Percentiles rank a stretch among this genome's conserved stretches.
Evolutionary conservation across 1,139 yeast species (phyloP).

Genomic region (Candida sp.): DNA sequence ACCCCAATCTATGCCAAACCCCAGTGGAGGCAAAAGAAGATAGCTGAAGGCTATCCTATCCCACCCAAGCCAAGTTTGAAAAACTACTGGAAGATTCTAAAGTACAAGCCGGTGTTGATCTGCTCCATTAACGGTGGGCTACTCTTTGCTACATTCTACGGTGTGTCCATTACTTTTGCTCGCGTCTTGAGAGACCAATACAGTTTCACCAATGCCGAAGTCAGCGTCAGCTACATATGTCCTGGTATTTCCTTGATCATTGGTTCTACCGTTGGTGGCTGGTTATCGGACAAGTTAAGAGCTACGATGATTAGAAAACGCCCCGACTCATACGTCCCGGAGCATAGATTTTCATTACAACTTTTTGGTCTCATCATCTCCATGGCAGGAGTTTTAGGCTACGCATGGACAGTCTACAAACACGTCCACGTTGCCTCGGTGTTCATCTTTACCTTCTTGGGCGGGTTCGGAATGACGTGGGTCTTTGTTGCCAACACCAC

Average conservation of each 20-base stretch:
- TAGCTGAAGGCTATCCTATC: conserved; percentile 38
- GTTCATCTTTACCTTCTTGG: conserved; percentile 47
- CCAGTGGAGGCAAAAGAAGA: conserved; percentile 27
- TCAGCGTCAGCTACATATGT: conserved; percentile 54
- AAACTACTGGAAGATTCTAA: conserved; percentile 38
- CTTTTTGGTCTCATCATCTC: conserved; percentile 48
- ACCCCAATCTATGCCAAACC: conserved; percentile 28
- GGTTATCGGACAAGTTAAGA: conserved; percentile 47
- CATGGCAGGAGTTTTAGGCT: conserved; percentile 52
- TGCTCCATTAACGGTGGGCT: conserved; percentile 56
- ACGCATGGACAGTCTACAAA: conserved; percentile 57
- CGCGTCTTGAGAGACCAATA: conserved; percentile 42
- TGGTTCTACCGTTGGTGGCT: conserved; percentile 58
- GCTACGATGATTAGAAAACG: conserved; percentile 25
- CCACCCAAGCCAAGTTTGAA: conserved; percentile 54
- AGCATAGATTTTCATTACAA: conserved; percentile 50
- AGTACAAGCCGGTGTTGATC: conserved; percentile 48
- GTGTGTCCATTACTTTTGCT: conserved; percentile 55
- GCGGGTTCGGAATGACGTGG: conserved; percentile 64
- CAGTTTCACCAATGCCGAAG: conserved; percentile 33
- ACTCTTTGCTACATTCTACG: conserved; percentile 60
- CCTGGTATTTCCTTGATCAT: conserved; percentile 55
- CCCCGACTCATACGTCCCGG: conserved; percentile 41
- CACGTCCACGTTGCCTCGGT: conserved; percentile 47
- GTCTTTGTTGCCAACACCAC: conserved; percentile 62